Conservation (phyloP, 2,329 filamentous ascomycete species). For the Hypoxylon sp. region DNA sequence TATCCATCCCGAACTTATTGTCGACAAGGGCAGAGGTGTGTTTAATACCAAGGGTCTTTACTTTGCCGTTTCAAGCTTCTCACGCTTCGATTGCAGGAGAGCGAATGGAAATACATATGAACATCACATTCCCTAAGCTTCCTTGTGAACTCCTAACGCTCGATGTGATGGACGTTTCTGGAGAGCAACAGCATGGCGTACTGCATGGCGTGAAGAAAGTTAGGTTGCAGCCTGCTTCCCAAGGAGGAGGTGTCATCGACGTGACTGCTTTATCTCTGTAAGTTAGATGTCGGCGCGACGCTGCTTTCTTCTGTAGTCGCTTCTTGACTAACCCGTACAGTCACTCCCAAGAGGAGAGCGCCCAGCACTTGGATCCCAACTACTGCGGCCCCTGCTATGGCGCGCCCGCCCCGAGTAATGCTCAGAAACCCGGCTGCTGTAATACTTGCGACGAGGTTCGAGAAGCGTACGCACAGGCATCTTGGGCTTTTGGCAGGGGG, state of each 20-base stretch:
- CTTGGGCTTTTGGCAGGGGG: constrained; percentile 94
- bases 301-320: neutral
- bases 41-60: constrained; percentile 23
- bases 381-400: constrained; percentile 98
- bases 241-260: constrained; percentile 84
- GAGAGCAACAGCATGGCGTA: constrained; percentile 95
- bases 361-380: constrained; percentile 85
- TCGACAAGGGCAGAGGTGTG: constrained; percentile 94
- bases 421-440: constrained; percentile 88
- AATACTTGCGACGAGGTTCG: constrained; percentile 97
- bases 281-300: constrained; percentile 52
- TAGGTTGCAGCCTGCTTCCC: constrained; percentile 77
- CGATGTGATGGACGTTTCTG: constrained; percentile 99
- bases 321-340: constrained; percentile 57
- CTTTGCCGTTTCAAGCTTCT: constrained; percentile 38
- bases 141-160: constrained; percentile 96
- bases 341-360: constrained; percentile 76
- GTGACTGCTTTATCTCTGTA: constrained; percentile 77
- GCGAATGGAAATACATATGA: constrained; percentile 99
- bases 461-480: constrained; percentile 89
- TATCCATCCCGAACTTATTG: constrained; percentile 92
- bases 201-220: constrained; percentile 94
- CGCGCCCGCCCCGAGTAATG: constrained; percentile 78
- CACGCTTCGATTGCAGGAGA: constrained; percentile 69
- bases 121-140: constrained; percentile 93